Conservation (phyloP, 352 stramenopile species). For the Phytophthora syringae region DNA sequence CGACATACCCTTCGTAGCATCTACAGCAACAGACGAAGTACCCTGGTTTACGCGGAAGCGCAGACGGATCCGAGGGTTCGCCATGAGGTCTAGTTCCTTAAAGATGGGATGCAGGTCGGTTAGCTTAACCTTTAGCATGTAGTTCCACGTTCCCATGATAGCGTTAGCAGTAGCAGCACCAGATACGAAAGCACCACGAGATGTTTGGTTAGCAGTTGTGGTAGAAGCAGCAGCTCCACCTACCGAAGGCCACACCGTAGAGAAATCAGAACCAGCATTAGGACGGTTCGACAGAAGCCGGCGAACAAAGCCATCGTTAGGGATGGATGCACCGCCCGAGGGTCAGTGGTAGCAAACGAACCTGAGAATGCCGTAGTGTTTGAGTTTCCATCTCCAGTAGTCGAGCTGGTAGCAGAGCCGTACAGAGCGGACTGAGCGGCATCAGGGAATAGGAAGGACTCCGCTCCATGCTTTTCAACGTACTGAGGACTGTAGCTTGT, state of each 20-base stretch:
- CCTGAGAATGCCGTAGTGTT: neutral
- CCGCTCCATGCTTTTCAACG: neutral
- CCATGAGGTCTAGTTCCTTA: constrained; percentile 8
- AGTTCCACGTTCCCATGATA: constrained; percentile 16
- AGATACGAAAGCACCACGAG: constrained; percentile 4
- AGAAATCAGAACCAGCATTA: neutral
- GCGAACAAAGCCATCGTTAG: neutral
- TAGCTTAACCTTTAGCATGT: constrained; percentile 11
- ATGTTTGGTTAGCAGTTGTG: neutral
- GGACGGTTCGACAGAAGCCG: neutral
- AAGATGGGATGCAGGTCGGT: constrained; percentile 6
- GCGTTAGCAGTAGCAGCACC: neutral
- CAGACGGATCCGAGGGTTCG: constrained; percentile 12
- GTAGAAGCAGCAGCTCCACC: neutral
- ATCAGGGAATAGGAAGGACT: neutral
- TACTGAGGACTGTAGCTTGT: neutral
- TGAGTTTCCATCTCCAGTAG: neutral
- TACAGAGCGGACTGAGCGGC: neutral
- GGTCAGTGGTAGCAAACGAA: too few species aligned
- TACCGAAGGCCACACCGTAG: neutral
- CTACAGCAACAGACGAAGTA: constrained; percentile 3
- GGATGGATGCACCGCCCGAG: neutral
- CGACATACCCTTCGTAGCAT: neutral
- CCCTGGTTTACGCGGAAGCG: constrained; percentile 13
- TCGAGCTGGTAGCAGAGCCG: neutral